These are phyloP conservation scores for Penicillium malachiteum DNA, from an alignment of 495 filamentous ascomycete species.

Conservation along the genomic window DNA sequence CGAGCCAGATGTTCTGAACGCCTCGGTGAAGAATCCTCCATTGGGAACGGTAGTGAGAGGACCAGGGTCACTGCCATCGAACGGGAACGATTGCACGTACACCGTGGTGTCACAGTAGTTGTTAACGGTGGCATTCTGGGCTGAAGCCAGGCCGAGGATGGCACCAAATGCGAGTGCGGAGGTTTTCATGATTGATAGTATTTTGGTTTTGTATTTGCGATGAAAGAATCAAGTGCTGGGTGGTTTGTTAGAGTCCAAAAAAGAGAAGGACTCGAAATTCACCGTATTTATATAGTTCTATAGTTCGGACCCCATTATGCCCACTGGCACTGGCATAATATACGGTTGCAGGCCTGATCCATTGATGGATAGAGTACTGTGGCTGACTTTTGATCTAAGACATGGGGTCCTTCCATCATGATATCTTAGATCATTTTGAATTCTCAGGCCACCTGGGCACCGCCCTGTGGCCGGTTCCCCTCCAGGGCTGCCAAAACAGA, in stretches of 20 bases:
- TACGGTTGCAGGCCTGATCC: too few species aligned
- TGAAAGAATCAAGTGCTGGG: slow-evolving; percentile 12
- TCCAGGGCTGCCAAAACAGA: too few species aligned
- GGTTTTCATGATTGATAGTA: slow-evolving; percentile 23
- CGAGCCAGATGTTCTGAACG: slow-evolving; percentile 26
- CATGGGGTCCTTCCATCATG: not conserved
- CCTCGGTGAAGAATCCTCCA: slow-evolving; percentile 27
- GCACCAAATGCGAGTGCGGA: slow-evolving; percentile 21
- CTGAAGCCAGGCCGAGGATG: slow-evolving; percentile 24
- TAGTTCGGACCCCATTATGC: slow-evolving; percentile 1
- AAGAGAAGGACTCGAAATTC: not conserved
- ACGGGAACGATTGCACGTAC: slow-evolving; percentile 32
- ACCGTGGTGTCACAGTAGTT: slow-evolving; percentile 27
- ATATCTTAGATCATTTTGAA: not conserved
- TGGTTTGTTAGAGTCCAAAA: not conserved
- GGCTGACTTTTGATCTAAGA: not conserved
- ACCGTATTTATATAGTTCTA: slow-evolving; percentile 23
- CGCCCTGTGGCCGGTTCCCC: not conserved
- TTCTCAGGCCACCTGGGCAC: not conserved
- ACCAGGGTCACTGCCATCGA: slow-evolving; percentile 28
- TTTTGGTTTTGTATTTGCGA: slow-evolving; percentile 13
- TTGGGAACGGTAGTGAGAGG: slow-evolving; percentile 27
- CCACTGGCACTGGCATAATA: not conserved
- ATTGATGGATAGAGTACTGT: too few species aligned
- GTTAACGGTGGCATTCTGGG: slow-evolving; percentile 28